phyloP scores from a whole-genome alignment of 2,329 filamentous ascomycete genomes.

The Pezicula carpinea region DNA sequence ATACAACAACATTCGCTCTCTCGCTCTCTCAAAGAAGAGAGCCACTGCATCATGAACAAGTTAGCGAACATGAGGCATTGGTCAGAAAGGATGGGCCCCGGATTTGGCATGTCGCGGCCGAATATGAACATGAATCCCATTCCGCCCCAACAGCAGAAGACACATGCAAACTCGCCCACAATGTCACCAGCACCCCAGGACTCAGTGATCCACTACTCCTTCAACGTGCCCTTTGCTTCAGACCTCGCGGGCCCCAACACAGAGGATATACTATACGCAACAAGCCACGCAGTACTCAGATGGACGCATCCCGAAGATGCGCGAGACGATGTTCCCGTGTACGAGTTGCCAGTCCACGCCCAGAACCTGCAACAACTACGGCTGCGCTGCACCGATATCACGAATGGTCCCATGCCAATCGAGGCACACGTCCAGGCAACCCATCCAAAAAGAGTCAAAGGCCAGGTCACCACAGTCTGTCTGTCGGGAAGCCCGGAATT shows the following conservation, averaged over 20 bases:
- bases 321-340: constrained; percentile 75
- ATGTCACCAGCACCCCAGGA: constrained; percentile 69
- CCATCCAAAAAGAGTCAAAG: constrained; percentile 67
- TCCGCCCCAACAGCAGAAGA: constrained; percentile 50
- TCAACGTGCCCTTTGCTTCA: constrained; percentile 95
- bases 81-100: constrained; percentile 65
- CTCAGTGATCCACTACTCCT: constrained; percentile 82
- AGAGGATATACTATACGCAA: constrained; percentile 92
- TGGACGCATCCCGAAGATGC: constrained; percentile 93
- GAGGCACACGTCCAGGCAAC: constrained; percentile 82
- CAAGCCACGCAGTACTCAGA: constrained; percentile 76
- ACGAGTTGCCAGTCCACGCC: constrained; percentile 87
- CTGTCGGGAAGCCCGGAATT: constrained; percentile 83
- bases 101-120: constrained; percentile 58
- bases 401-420: constrained; percentile 63
- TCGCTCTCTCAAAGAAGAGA: constrained; percentile 1
- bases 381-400: constrained; percentile 77
- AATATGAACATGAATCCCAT: constrained; percentile 41
- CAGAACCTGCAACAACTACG: constrained; percentile 79
- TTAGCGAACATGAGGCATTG: constrained; percentile 68
- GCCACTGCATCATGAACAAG: constrained; percentile 57
- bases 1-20: constrained; percentile 7
- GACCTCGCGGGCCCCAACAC: constrained; percentile 88
- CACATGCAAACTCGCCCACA: constrained; percentile 48
- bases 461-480: constrained; percentile 79